phyloP scores from a whole-genome alignment of 371 early-diverging fungal genomes.

The Rhizopus microsporus region DNA sequence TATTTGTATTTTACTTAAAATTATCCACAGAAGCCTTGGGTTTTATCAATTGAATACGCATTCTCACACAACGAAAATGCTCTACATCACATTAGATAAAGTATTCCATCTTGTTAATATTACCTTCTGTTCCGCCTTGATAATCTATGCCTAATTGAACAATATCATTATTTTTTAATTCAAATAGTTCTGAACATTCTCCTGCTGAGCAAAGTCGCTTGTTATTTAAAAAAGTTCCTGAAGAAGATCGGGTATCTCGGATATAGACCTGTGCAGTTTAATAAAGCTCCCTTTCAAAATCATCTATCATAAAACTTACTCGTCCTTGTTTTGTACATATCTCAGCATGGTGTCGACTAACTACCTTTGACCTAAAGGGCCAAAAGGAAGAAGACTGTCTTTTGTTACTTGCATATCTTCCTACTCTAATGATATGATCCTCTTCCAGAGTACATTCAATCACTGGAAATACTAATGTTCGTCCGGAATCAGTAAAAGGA shows the following conservation, averaged over 20 bases:
- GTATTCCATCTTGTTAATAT: constrained; percentile 1
- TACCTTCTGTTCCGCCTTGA: constrained; percentile 88
- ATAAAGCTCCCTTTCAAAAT: not conserved
- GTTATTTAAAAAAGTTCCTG: constrained; percentile 95
- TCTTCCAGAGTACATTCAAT: constrained; percentile 70
- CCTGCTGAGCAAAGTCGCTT: constrained; percentile 82
- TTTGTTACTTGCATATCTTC: constrained; percentile 72
- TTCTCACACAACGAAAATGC: constrained; percentile 74
- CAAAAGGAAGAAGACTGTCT: constrained; percentile 60
- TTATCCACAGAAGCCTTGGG: constrained; percentile 59
- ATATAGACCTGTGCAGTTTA: constrained; percentile 68
- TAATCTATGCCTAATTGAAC: constrained; percentile 94
- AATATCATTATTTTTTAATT: constrained; percentile 86
- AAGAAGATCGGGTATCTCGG: constrained; percentile 89
- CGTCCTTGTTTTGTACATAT: constrained; percentile 66
- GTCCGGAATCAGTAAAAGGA: constrained; percentile 64
- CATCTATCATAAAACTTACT: constrained; percentile 5
- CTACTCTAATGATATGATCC: constrained; percentile 63
- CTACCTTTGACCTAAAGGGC: constrained; percentile 78
- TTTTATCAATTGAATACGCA: constrained; percentile 68
- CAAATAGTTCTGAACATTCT: constrained; percentile 76
- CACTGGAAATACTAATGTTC: constrained; percentile 73
- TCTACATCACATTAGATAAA: constrained; percentile 27
- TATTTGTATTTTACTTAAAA: constrained; percentile 8
- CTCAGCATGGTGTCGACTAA: constrained; percentile 75